Evolutionary conservation across 352 stramenopile genomes (phyloP).

Genomic region (Phytophthora foliorum): DNA sequence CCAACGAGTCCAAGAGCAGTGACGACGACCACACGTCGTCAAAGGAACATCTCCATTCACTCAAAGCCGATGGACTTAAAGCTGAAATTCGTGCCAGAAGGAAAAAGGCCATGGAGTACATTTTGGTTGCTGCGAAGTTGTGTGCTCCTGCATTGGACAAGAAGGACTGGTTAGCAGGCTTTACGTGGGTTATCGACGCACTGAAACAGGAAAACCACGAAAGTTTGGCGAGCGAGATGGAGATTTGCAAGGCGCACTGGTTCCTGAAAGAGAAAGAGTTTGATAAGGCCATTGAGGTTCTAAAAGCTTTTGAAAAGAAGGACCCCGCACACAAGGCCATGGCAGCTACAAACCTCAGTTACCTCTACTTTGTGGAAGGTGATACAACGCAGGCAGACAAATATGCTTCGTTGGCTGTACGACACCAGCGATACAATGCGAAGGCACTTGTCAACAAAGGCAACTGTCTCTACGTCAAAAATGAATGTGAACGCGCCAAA

Average conservation of each 20-base stretch:
- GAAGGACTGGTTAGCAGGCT: conserved; percentile 93
- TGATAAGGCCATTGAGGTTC: conserved; percentile 93
- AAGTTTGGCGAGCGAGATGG: conserved; percentile 93
- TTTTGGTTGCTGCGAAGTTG: conserved; percentile 95
- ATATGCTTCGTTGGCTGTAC: conserved; percentile 93
- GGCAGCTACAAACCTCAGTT: conserved; percentile 96
- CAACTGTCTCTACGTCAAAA: conserved; percentile 96
- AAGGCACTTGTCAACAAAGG: conserved; percentile 98
- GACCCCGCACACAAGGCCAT: conserved; percentile 94
- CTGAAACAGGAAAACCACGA: conserved; percentile 93
- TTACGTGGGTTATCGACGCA: conserved; percentile 95
- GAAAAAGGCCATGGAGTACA: conserved; percentile 91
- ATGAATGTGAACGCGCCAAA: conserved; percentile 94
- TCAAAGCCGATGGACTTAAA: conserved; percentile 80
- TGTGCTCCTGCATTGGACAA: conserved; percentile 94
- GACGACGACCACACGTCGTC: conserved; percentile 50
- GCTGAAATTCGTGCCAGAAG: conserved; percentile 77
- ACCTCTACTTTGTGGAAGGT: conserved; percentile 97
- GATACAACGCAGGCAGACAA: conserved; percentile 93
- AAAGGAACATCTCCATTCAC: conserved; percentile 63
- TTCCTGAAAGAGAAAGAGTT: conserved; percentile 96
- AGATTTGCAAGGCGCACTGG: conserved; percentile 89
- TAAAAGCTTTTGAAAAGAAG: conserved; percentile 98
- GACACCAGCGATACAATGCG: conserved; percentile 96
- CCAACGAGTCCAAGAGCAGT: conserved; percentile 63